Percentiles rank a stretch among this genome's conserved stretches.
These are phyloP conservation scores for Calonectria henricotiae DNA, from an alignment of 2,329 filamentous ascomycete species.

Conservation along the genomic window DNA sequence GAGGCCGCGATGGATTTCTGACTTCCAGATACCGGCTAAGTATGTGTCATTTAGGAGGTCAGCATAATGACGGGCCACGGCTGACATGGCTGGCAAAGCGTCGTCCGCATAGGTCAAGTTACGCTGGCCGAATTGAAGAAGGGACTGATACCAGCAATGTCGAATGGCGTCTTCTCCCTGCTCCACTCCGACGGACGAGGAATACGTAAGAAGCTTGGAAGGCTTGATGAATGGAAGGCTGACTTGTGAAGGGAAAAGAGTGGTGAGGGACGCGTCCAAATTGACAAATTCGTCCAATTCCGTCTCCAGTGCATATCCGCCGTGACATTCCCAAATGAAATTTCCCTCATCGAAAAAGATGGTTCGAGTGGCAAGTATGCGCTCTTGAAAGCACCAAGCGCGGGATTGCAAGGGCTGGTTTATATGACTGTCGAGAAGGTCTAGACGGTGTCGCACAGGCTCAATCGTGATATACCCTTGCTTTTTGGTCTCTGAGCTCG, in stretches of 20 bases:
- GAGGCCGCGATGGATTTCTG: background rate
- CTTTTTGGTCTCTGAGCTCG: background rate
- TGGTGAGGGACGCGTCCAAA: background rate
- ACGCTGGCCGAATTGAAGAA: background rate
- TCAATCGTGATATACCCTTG: background rate
- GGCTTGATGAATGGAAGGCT: background rate
- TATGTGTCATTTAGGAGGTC: background rate
- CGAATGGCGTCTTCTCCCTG: background rate
- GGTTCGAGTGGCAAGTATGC: constrained; percentile 11
- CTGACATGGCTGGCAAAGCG: constrained; percentile 8
- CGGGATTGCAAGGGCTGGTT: constrained; percentile 3
- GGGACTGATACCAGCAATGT: background rate
- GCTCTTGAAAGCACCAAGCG: constrained; percentile 19
- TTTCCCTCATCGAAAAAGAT: constrained; percentile 14
- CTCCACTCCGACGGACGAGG: background rate
- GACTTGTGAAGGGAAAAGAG: background rate
- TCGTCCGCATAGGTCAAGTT: background rate
- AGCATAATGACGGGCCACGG: background rate
- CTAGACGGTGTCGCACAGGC: background rate
- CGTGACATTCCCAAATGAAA: constrained; percentile 12
- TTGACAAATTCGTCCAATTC: background rate
- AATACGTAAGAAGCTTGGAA: background rate
- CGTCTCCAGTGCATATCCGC: constrained; percentile 2
- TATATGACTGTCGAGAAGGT: background rate
- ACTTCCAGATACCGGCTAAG: background rate